phyloP scores from a whole-genome alignment of 331 rosid species.

The Acacia pycnantha region DNA sequence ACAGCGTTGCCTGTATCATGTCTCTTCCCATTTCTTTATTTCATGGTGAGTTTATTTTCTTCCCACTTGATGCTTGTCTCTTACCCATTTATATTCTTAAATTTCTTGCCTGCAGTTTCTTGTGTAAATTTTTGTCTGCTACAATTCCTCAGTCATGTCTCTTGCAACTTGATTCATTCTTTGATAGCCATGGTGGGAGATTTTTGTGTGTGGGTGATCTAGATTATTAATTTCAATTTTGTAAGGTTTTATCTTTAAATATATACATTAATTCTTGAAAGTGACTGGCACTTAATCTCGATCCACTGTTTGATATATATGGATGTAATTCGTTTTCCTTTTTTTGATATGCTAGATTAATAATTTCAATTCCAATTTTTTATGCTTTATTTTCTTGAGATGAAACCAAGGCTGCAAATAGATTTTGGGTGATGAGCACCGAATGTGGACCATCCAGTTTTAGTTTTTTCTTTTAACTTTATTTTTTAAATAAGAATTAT shows the following conservation, averaged over 20 bases:
- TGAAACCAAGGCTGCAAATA: background rate
- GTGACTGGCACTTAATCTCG: background rate
- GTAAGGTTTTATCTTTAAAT: background rate
- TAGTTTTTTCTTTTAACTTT: too few species aligned
- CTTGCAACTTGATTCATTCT: background rate
- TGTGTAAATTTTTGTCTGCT: background rate
- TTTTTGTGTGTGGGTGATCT: background rate
- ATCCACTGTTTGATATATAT: background rate
- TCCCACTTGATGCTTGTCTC: background rate
- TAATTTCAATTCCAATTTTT: background rate
- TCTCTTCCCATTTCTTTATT: constrained; percentile 75
- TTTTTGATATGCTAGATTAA: background rate
- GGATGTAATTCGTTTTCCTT: background rate
- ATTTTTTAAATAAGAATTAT: too few species aligned
- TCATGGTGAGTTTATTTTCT: constrained; percentile 59
- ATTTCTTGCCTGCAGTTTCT: background rate
- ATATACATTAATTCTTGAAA: background rate
- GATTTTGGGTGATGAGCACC: too few species aligned
- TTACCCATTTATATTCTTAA: background rate
- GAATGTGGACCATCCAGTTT: too few species aligned
- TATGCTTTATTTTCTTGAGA: background rate
- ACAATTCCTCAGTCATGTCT: background rate
- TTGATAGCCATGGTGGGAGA: background rate
- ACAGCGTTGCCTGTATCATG: constrained; percentile 69
- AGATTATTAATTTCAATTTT: background rate